These are phyloP conservation scores for Anisodus tanguticus DNA, from an alignment of 257 asterid genomes.

Conservation along the genomic window DNA sequence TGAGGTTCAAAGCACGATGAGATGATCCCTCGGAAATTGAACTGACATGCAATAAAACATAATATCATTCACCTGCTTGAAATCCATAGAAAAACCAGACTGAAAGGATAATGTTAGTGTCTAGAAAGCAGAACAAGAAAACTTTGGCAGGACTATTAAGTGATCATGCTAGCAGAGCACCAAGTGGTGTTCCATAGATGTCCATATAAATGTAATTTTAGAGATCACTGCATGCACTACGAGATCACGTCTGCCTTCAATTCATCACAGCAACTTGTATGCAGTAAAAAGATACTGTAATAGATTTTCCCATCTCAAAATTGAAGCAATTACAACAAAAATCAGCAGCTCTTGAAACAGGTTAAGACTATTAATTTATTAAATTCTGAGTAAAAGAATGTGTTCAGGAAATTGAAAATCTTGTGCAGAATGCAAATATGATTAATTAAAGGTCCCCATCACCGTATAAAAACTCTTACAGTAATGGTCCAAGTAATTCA, in stretches of 20 bases:
- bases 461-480: constrained; percentile 10
- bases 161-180: constrained; percentile 13
- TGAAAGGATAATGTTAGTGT: constrained; percentile 30
- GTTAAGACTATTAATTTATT: constrained; percentile 22
- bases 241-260: neutral
- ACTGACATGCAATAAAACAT: constrained; percentile 60
- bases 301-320: constrained; percentile 6
- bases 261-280: neutral
- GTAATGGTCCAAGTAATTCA: constrained; percentile 19
- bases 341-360: constrained; percentile 6
- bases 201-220: neutral
- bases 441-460: constrained; percentile 1
- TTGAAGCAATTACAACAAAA: constrained; percentile 8
- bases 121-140: constrained; percentile 10
- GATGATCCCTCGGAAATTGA: constrained; percentile 93
- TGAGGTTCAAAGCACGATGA: constrained; percentile 98
- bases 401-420: neutral
- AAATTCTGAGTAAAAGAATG: neutral
- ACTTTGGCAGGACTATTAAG: neutral
- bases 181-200: constrained; percentile 9
- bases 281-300: constrained; percentile 1
- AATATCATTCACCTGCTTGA: constrained; percentile 29
- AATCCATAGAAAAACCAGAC: constrained; percentile 30
- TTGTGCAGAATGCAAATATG: constrained; percentile 19
- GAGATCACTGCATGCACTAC: constrained; percentile 21